Base-by-base conservation (phyloP, 2,329 filamentous ascomycete species). In the Aspergillus texensis region DNA sequence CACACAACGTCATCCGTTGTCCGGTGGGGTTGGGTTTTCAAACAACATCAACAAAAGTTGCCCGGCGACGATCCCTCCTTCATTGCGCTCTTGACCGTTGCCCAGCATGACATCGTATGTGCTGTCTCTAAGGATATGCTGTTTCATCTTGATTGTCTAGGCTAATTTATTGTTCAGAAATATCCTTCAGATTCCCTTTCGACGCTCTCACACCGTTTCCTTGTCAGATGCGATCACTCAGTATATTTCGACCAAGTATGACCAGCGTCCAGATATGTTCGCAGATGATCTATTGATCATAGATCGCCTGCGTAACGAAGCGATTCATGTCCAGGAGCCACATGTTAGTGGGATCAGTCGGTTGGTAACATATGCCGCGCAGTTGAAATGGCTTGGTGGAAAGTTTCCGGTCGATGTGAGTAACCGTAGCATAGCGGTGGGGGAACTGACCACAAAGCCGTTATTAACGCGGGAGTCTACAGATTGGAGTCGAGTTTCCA, bases 191-290 rank as follows among this genome's bases (percentile, higher is more conserved):
- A 84, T 97, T 66, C 94, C 94, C 10, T 98, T 98, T 80, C 92
- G 94, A 71, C 91, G 90, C 75, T 94, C 93, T 58, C 88, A 91
- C 67, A 85, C 90, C 62, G 84, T 97, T 46, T 91, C 90, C 63
- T 86, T 98, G 65, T 91, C 92, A 61, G 84, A 88, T 65, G 91
- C 93, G 57, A 93, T 99, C 76, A 93, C 92, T 68, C 90, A 95
- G 76, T 98, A 99, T 82, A 98, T 99, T 74, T 96, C 93, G 65
- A 90, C 88, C 78, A 97, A 98, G 85, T 98, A 98, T 89, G 94
- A 98, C 79, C 95, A 99, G 77, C 94, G 97, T 76, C 94, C 95
- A 39, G 93, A 97, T 78, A 96, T 97, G 90, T 99, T 99, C 79
- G 88, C 88, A 67, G 86, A 92, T 67, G 95, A 99, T 81, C 88